A percentile compares a stretch with the other conserved stretches of the same genome.
Conservation (phyloP, 768 basidiomycete genomes). For the Suillus discolor region DNA sequence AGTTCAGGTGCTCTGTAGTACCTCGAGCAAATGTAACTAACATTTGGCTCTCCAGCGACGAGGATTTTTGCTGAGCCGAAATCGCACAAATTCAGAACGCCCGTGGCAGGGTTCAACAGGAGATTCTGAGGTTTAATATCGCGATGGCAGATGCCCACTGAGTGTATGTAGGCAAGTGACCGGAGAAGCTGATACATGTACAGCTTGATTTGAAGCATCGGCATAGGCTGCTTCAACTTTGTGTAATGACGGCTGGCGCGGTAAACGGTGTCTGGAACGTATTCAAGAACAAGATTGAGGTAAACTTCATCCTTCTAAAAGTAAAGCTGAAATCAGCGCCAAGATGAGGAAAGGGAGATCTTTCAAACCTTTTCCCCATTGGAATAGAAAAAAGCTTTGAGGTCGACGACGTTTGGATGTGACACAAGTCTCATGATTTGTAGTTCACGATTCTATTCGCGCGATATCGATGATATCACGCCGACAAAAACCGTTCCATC, state of each 20-base stretch:
- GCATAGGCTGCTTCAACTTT: constrained; percentile 99
- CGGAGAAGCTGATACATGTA: constrained; percentile 99
- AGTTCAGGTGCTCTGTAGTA: constrained; percentile 99
- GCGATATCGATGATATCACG: constrained; percentile 7
- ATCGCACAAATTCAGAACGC: constrained; percentile 96
- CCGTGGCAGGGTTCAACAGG: constrained; percentile 94
- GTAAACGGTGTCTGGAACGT: constrained; percentile 99
- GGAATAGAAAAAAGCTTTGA: constrained; percentile 98
- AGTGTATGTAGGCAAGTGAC: constrained; percentile 98
- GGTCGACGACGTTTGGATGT: constrained; percentile 97
- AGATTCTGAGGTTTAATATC: constrained; percentile 99
- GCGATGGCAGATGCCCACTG: constrained; percentile 98
- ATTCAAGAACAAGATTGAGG: constrained; percentile 98
- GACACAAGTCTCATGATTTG: constrained; percentile 98
- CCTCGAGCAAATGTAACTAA: constrained; percentile 99
- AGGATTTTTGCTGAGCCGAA: constrained; percentile 99
- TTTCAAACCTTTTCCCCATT: constrained; percentile 94
- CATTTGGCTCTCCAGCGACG: constrained; percentile 97
- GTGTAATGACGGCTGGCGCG: constrained; percentile 98
- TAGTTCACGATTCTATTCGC: constrained; percentile 89
- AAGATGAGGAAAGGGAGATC: constrained; percentile 13
- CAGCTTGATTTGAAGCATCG: constrained; percentile 98
- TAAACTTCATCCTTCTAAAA: constrained; percentile 98
- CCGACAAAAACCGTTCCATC: constrained; percentile 6
- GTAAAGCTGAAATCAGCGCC: constrained; percentile 12